Percentiles rank a stretch among this genome's conserved stretches.
Conservation (phyloP, 1,284 basidiomycete species). For the Sporisorium exsertum region DNA sequence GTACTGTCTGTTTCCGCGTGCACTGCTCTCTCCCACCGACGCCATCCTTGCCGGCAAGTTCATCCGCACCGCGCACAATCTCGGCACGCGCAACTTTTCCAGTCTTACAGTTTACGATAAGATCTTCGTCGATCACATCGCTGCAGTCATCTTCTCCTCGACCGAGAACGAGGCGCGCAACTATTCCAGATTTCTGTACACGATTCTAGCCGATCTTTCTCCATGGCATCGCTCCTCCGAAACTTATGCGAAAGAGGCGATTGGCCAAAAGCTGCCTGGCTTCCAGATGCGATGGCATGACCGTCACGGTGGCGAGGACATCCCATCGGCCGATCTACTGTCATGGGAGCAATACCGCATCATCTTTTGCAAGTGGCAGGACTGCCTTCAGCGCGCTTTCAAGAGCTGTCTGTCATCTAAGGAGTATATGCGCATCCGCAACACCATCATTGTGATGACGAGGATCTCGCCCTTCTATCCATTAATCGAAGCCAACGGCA, state of each 20-base stretch:
- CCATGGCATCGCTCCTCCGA: conserved; percentile 81
- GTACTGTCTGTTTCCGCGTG: conserved; percentile 91
- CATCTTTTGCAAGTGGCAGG: conserved; percentile 84
- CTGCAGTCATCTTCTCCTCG: conserved; percentile 87
- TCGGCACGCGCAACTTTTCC: conserved; percentile 87
- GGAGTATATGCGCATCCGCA: conserved; percentile 68
- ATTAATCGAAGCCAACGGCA: conserved; percentile 54
- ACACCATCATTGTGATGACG: conserved; percentile 67
- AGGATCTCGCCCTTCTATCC: conserved; percentile 61
- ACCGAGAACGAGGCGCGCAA: conserved; percentile 96
- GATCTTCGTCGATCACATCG: conserved; percentile 72
- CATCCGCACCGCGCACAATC: conserved; percentile 84
- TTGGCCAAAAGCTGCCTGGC: conserved; percentile 69
- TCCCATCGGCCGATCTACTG: conserved; percentile 75
- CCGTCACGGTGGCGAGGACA: conserved; percentile 55
- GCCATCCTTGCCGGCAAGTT: conserved; percentile 94
- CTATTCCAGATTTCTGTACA: conserved; percentile 82
- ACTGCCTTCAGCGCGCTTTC: conserved; percentile 73
- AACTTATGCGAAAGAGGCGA: conserved; percentile 71
- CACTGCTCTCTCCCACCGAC: conserved; percentile 91
- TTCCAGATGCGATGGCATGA: conserved; percentile 62
- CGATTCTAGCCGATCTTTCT: conserved; percentile 80
- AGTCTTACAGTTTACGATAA: conserved; percentile 87
- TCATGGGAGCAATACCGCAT: conserved; percentile 79
- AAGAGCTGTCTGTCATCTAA: conserved; percentile 52